Percentiles rank a stretch among this genome's conserved stretches.
Conservation (phyloP, 2,329 filamentous ascomycete genomes). For the Parastagonospora nodorum region DNA sequence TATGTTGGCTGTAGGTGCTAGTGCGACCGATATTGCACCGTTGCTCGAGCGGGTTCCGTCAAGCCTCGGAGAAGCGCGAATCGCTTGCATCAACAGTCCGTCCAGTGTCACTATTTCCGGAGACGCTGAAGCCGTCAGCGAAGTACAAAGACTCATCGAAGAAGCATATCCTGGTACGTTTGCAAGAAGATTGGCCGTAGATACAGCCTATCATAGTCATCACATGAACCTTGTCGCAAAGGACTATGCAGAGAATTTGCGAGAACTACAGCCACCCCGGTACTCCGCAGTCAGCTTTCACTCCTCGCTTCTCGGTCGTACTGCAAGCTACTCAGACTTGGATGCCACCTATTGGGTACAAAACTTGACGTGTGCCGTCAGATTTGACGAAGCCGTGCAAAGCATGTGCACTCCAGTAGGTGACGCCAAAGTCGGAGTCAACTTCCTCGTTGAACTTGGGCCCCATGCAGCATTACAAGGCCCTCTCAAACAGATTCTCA, state of each 20-base stretch:
- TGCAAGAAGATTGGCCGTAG: slow-evolving; percentile 47
- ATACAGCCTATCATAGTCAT: slow-evolving; percentile 52
- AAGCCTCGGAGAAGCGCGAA: slow-evolving; percentile 12
- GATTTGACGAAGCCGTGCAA: slow-evolving; percentile 17
- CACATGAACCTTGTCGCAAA: slow-evolving; percentile 29
- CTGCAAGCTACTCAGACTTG: slow-evolving; percentile 10
- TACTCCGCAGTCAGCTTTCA: slow-evolving; percentile 16
- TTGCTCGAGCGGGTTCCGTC: slow-evolving; percentile 14
- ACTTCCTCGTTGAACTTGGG: slow-evolving; percentile 29
- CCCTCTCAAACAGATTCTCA: slow-evolving; percentile 29
- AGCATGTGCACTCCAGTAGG: slow-evolving; percentile 18
- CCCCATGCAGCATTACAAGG: slow-evolving; percentile 31
- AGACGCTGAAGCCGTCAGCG: slow-evolving; percentile 46
- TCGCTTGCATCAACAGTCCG: slow-evolving; percentile 48
- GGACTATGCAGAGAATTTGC: slow-evolving; percentile 31
- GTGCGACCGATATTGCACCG: slow-evolving; percentile 16
- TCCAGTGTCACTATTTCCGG: slow-evolving; percentile 54
- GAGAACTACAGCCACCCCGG: slow-evolving; percentile 24
- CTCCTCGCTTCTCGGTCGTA: slow-evolving; percentile 23
- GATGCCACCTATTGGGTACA: slow-evolving; percentile 30
- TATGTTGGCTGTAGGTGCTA: slow-evolving; percentile 31
- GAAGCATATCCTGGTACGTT: slow-evolving; percentile 45
- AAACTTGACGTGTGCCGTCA: slow-evolving; percentile 24
- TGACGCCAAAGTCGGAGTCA: slow-evolving; percentile 16
- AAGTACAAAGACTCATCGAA: slow-evolving; percentile 42